Base-by-base conservation (phyloP, 148 eudicot species). In the Rhododendron henanense region DNA sequence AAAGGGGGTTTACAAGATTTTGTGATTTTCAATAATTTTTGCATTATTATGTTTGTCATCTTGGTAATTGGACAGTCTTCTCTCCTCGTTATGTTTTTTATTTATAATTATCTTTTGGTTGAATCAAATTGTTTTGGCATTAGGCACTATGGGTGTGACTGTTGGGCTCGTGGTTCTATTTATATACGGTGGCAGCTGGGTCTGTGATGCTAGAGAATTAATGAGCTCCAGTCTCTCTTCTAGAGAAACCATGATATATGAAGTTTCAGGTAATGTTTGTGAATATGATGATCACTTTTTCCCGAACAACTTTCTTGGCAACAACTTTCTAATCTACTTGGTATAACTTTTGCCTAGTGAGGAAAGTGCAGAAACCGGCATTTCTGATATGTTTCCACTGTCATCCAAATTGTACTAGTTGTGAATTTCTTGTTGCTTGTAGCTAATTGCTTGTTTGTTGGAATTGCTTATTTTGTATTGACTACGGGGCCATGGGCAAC, bases 141-240 rank as follows among this genome's bases (percentile, higher is more conserved):
- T 78, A 65, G 77, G 88, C 87, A 88, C 87, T 83, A 90, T 90
- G 92, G 87, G 53, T 31, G 21, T 79, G 16, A 88, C 85, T 81
- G 85, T 87, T 79, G 86, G 86, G 81, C 81, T 89, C 61, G 53
- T 92, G 55, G 79, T 89, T 81, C 84, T 90, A 63, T 57, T 85
- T 63, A 23, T 89, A 51, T 23, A 90, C 79, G 85, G 90, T 74
- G 37, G 83, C 78, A 87, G 85, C 84, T 89, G 87, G 90, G 84
- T 81, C 76, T 85, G 87, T 77, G 85, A 89, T 85, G 92, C 92
- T 82, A 88, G 93, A 84, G 90, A 92, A 76, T 16, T 87, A 28
- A 69, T n/a, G 48, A 81, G 83, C 23, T 59, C 69, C 79, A 39
- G 78, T 55, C 77, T 28, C 39, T 25, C 63, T 33, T 50, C 10